Base-by-base conservation (phyloP, 2,329 filamentous ascomycete species). In the Biscogniauxia sp. region DNA sequence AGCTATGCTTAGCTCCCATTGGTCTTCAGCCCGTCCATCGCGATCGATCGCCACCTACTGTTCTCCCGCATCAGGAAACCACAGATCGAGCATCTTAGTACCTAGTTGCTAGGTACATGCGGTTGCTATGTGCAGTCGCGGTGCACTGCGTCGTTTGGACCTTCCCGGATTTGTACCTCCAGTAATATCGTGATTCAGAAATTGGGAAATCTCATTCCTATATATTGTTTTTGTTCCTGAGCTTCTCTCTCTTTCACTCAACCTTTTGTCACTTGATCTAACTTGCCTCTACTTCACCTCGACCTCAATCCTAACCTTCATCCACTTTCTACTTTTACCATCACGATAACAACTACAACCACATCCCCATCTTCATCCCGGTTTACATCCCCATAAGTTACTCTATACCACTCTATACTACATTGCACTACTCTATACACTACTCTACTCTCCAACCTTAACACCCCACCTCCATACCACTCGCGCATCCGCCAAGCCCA, bases 1-100 rank as follows among this genome's bases (percentile, higher is more conserved):
- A 53, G 54, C 54, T 55, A 41, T 49, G 32, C 15, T 5, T 20
- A 13, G 19, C 25, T 62, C 19, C 61, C n/a, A 68, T 68, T 68
- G 65, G 66, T 60, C 58, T 54, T 60, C 53, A 20, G 15, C 8
- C 17, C 17, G 28, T 50, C 37, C 57, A 66, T 66, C 66, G 58
- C 66, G 69, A 72, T 72, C 69, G 69, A 72, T 70, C 65, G 68
- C 64, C 58, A 58, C 62, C 55, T 61, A 57, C 60, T 61, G 58
- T 63, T 64, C 64, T 67, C 64, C 66, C 66, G 62, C 68, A 67
- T 69, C 67, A 68, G 64, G 63, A 62, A 59, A 61, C 55, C 56
- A 60, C 51, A n/a, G 55, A 69, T 67, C 68, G 67, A 50, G 55
- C 25, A 23, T 20, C 54, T 57, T 26, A 26, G 51, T 53, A n/a